Evolutionary conservation across 305 asterid species (phyloP), one percentile per base, ranked within the genome.

Genomic region (Nicotiana rustica): DNA sequence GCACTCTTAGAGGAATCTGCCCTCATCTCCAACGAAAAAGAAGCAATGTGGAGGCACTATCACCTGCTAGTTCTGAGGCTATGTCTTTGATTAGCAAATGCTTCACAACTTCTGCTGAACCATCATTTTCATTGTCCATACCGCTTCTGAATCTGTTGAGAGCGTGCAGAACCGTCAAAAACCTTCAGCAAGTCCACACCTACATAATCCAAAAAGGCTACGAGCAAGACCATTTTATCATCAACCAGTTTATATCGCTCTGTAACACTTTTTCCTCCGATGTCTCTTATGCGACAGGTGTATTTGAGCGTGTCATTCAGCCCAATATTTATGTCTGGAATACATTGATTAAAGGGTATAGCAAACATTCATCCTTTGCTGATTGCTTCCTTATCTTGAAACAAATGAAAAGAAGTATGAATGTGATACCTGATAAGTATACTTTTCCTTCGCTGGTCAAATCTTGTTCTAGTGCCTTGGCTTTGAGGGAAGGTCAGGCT

Each of bases 271-370:
- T 90, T 79, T 70, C 91, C 73, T 31, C 81, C 57, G 83, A 83
- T 82, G 56, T 85, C 14, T 70, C 86, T 4, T 94, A 93, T 85
- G 83, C 88, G n/a, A 86, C 90, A 52, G 29, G 86, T 67, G 81
- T 93, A 33, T 94, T 94, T 86, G 79, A 91, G 75, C 82, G 86
- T 59, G 90, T 93, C 29, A 14, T 2, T 52, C 55, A 69, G 78
- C 98, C 98, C 8, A 91, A 91, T 55, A 88, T 86, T 35, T 91
- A 89, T 81, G 89, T 93, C 38, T 94, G 95, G 94, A 94, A 93
- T 82, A 89, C 86, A 31, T 82, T 93, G 86, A 62, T 94, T 38
- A 90, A 90, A 82, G 83, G 85, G 25, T 91, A 88, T 25, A 90
- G 90, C 77, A 86, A 86, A 71, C 76, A 71, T 12, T 88, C 88